A percentile compares a stretch with the other conserved stretches of the same genome.
Evolutionary conservation across 2,329 filamentous ascomycete genomes (phyloP).

Genomic region (Fusarium chlamydosporum): DNA sequence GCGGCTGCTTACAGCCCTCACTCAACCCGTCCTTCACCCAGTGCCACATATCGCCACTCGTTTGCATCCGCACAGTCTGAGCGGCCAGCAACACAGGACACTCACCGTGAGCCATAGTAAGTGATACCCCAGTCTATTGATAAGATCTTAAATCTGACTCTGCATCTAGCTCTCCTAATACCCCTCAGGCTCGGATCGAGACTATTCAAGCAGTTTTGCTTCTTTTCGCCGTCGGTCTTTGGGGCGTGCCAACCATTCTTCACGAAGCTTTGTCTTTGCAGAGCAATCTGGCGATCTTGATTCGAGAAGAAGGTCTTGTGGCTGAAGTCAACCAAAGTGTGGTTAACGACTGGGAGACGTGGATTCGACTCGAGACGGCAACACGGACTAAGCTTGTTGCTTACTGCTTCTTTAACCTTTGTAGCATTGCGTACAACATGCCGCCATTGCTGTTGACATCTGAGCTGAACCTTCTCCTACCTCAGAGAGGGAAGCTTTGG

Average conservation of each 20-base stretch:
- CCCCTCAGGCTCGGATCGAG: slow-evolving; percentile 71
- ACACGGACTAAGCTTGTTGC: slow-evolving; percentile 72
- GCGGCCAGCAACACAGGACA: slow-evolving; percentile 69
- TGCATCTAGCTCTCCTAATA: slow-evolving; percentile 67
- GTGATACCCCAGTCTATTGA: slow-evolving; percentile 42
- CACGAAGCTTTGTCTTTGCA: slow-evolving; percentile 72
- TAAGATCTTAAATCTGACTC: slow-evolving; percentile 13
- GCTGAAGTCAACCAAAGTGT: slow-evolving; percentile 63
- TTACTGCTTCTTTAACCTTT: slow-evolving; percentile 74
- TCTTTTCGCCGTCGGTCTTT: slow-evolving; percentile 71
- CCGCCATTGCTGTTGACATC: slow-evolving; percentile 71
- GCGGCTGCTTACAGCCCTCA: slow-evolving; percentile 72
- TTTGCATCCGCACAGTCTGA: slow-evolving; percentile 72
- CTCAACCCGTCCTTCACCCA: slow-evolving; percentile 71
- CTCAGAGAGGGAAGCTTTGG: slow-evolving; percentile 70
- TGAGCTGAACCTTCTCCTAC: slow-evolving; percentile 69
- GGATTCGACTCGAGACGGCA: slow-evolving; percentile 70
- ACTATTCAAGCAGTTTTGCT: slow-evolving; percentile 75
- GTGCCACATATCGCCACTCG: slow-evolving; percentile 69
- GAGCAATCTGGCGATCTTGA: slow-evolving; percentile 69
- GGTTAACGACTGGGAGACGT: slow-evolving; percentile 69
- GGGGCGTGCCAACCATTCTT: slow-evolving; percentile 72
- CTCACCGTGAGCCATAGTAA: slow-evolving; percentile 72
- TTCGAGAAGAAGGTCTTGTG: slow-evolving; percentile 70
- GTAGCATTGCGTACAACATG: slow-evolving; percentile 73